Conservation (phyloP, 768 basidiomycete species). For the Russula sp. region DNA sequence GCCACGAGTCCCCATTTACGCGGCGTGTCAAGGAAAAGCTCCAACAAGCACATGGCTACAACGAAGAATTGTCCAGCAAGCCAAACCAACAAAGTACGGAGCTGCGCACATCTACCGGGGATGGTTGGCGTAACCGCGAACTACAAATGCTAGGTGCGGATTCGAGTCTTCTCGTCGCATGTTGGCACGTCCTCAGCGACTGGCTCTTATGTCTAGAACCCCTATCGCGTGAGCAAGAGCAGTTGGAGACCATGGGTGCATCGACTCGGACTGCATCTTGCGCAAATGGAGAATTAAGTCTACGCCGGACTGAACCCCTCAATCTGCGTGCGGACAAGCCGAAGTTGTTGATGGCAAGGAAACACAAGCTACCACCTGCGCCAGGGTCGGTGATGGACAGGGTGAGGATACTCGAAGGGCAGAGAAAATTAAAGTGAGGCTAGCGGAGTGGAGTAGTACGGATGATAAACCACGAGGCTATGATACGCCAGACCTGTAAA, state of each 20-base stretch:
- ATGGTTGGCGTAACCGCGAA: neutral
- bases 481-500: neutral
- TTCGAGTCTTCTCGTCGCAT: no score
- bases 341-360: slow-evolving; percentile 1
- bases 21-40: slow-evolving; percentile 41
- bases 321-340: neutral
- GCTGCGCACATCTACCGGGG: neutral
- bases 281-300: neutral
- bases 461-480: neutral
- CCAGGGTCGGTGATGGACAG: slow-evolving; percentile 21
- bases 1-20: slow-evolving; percentile 37
- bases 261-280: neutral
- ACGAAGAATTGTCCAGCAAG: neutral
- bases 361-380: neutral
- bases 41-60: slow-evolving; percentile 1
- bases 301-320: neutral
- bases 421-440: neutral
- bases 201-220: neutral
- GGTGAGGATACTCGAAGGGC: slow-evolving; percentile 17
- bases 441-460: neutral
- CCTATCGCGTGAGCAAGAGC: neutral
- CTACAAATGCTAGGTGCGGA: neutral
- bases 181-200: neutral
- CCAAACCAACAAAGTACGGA: neutral
- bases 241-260: neutral